phyloP scores from a whole-genome alignment of 2,329 filamentous ascomycete genomes.

The Colletotrichum siamense region DNA sequence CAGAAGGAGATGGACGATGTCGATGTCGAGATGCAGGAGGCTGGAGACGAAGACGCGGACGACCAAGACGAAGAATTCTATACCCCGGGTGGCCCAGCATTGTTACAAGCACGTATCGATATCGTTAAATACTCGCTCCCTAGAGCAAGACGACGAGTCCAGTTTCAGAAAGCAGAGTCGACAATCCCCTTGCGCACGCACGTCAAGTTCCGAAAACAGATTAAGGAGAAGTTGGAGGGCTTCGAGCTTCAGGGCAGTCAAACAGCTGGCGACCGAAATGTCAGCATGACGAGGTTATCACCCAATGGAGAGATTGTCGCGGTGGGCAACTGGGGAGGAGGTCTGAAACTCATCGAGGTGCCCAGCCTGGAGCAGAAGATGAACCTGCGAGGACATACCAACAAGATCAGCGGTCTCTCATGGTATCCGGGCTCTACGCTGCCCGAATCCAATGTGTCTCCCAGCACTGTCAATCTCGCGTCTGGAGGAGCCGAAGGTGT shows the following conservation, averaged over 20 bases:
- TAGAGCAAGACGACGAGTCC: constrained; percentile 77
- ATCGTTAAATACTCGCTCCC: constrained; percentile 87
- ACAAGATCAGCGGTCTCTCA: constrained; percentile 86
- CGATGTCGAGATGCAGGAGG: constrained; percentile 68
- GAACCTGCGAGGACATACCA: constrained; percentile 82
- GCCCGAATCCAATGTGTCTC: constrained; percentile 71
- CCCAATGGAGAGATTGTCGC: constrained; percentile 85
- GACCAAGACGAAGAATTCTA: constrained; percentile 94
- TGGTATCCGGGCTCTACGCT: constrained; percentile 89
- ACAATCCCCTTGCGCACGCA: constrained; percentile 87
- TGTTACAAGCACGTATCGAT: constrained; percentile 77
- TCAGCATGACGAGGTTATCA: constrained; percentile 91
- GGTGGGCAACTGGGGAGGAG: constrained; percentile 91
- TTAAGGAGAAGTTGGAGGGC: constrained; percentile 81
- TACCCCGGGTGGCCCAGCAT: constrained; percentile 76
- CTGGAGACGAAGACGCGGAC: constrained; percentile 52
- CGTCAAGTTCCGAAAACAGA: constrained; percentile 86
- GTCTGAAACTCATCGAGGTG: constrained; percentile 84
- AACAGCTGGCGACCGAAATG: constrained; percentile 86
- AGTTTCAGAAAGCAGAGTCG: constrained; percentile 80
- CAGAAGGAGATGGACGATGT: constrained; percentile 70
- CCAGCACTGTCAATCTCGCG: constrained; percentile 80
- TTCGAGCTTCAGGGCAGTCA: constrained; percentile 96
- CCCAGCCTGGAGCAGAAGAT: constrained; percentile 81
- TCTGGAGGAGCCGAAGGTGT: constrained; percentile 89